These are phyloP conservation scores for Rhypophila decipiens DNA, from an alignment of 495 filamentous ascomycete species.

Conservation along the genomic window DNA sequence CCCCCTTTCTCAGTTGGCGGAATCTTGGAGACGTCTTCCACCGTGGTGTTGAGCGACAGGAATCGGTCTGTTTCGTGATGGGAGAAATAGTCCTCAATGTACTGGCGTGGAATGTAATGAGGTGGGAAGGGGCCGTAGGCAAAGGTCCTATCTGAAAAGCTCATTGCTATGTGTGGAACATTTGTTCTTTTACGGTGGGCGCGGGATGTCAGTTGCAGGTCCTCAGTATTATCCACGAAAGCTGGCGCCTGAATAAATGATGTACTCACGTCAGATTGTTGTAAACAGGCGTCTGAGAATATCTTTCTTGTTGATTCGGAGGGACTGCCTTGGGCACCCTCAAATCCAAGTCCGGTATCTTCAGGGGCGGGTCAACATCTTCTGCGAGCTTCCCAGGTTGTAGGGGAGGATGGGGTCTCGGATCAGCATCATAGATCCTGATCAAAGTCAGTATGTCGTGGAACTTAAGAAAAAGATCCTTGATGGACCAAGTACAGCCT, in stretches of 20 bases:
- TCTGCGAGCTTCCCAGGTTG: constrained; percentile 33
- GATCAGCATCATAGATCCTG: constrained; percentile 43
- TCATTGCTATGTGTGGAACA: constrained; percentile 46
- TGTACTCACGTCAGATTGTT: constrained; percentile 36
- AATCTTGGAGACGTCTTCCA: constrained; percentile 38
- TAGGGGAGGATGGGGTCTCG: constrained; percentile 18
- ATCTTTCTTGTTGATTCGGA: constrained; percentile 36
- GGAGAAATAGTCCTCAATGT: constrained; percentile 44
- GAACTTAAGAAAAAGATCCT: background rate
- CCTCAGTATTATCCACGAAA: too few species aligned
- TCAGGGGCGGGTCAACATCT: constrained; percentile 36
- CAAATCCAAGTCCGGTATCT: constrained; percentile 21
- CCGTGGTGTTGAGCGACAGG: constrained; percentile 41
- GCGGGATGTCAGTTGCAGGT: constrained; percentile 4
- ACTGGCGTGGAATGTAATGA: constrained; percentile 42
- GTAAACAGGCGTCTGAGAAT: constrained; percentile 40
- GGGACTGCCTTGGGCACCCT: constrained; percentile 30
- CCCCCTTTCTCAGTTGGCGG: constrained; percentile 1
- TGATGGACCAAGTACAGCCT: too few species aligned
- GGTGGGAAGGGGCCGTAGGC: constrained; percentile 46
- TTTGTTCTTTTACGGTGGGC: constrained; percentile 34
- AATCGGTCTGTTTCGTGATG: constrained; percentile 29
- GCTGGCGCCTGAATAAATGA: too few species aligned
- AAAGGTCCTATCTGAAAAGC: constrained; percentile 41
- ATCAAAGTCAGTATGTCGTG: background rate